Evolutionary conservation across 2,329 filamentous ascomycete species (phyloP).

Genomic region (Penicillium decumbens): DNA sequence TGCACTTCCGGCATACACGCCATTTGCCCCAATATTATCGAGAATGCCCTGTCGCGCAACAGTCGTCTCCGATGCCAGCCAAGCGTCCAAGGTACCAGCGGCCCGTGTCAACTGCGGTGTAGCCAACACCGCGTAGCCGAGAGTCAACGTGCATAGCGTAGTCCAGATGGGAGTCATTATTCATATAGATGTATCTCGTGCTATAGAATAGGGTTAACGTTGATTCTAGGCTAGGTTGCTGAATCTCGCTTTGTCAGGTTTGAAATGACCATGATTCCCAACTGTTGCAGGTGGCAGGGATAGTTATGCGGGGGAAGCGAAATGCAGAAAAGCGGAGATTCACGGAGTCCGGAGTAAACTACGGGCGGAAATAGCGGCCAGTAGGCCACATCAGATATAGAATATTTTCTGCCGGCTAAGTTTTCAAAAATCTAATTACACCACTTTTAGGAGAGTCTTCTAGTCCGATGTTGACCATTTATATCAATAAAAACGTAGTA

Average conservation of each 20-base stretch:
- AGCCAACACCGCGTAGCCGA: constrained; percentile 19
- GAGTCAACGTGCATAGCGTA: constrained; percentile 19
- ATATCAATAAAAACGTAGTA: no score
- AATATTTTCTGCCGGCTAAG: no score
- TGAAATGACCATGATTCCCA: background rate
- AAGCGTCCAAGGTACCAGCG: constrained; percentile 20
- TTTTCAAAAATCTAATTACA: no score
- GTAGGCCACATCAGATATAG: no score
- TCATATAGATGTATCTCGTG: background rate
- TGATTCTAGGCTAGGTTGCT: background rate
- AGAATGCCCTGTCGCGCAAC: constrained; percentile 51
- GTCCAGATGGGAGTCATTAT: constrained; percentile 20
- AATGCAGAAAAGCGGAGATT: constrained; percentile 7
- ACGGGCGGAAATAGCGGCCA: no score
- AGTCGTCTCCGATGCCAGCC: constrained; percentile 39
- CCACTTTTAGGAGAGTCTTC: no score
- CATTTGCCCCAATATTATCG: constrained; percentile 53
- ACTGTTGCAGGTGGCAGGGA: background rate
- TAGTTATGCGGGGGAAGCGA: background rate
- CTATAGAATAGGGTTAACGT: no score
- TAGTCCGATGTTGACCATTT: no score
- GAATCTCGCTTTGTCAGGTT: background rate
- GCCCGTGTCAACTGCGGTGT: constrained; percentile 18
- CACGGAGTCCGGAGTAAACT: background rate
- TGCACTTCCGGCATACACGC: constrained; percentile 47